A percentile compares a stretch with the other conserved stretches of the same genome.
Evolutionary conservation across 2,329 filamentous ascomycete genomes (phyloP).

Genomic region (Biscogniauxia marginata): DNA sequence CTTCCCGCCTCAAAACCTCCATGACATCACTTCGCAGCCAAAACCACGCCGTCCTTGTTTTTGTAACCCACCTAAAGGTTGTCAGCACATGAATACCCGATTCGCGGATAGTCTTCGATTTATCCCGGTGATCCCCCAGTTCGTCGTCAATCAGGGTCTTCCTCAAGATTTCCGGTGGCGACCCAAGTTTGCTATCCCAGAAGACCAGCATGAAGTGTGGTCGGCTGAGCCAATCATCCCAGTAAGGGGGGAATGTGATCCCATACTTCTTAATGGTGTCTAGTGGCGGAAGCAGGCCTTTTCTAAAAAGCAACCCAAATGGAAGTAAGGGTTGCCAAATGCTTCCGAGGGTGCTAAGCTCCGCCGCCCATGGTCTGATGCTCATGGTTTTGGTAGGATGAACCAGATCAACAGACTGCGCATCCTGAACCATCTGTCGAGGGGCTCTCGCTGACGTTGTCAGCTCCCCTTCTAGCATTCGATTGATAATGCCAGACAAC

Average conservation of each 20-base stretch:
- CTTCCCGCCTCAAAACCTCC: conserved; percentile 3
- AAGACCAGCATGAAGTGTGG: neutral
- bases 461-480: conserved; percentile 17
- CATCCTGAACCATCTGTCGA: conserved; percentile 7
- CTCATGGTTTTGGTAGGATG: conserved; percentile 4
- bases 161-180: neutral
- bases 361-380: conserved; percentile 18
- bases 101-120: neutral
- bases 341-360: conserved; percentile 21
- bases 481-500: conserved; percentile 20
- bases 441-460: conserved; percentile 23
- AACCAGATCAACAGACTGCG: conserved; percentile 2
- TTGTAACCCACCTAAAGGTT: conserved; percentile 9
- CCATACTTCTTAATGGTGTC: neutral
- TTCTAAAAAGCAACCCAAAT: conserved; percentile 14
- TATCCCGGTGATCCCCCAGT: neutral
- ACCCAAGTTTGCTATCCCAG: neutral
- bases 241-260: neutral
- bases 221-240: neutral
- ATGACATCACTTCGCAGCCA: conserved; percentile 13
- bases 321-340: conserved; percentile 21
- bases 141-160: neutral
- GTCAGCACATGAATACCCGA: conserved; percentile 7
- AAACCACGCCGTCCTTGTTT: conserved; percentile 9
- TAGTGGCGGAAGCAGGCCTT: neutral